Evolutionary conservation across 2,329 filamentous ascomycete genomes (phyloP), one percentile per base, ranked within the genome.

Genomic region (Alternaria brassicicola): DNA sequence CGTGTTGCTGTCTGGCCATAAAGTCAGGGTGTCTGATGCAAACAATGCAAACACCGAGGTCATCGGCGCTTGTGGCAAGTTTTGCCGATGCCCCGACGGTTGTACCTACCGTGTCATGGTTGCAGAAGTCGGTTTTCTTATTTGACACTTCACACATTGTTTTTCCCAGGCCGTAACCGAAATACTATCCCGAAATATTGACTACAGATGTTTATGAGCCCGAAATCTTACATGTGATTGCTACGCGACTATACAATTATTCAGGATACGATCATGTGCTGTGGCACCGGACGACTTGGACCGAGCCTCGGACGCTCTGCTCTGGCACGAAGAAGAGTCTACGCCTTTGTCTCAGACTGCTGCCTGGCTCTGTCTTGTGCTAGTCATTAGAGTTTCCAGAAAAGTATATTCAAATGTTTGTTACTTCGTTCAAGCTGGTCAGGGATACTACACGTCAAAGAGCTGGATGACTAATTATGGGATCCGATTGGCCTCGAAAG

Each of bases 1-100:
- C 50, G 46, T 61, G 60, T 55, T 49, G 63, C 58, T 65, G 65
- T 65, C 62, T 68, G 64, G 64, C 65, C 62, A 64, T 64, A 68
- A 65, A 67, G 65, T 63, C 68, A 57, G 59, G 52, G 57, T 50
- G 62, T 57, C 51, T 41, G 25, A 57, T 67, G 66, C 68, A 70
- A 70, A 70, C 68, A 64, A 28, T 31, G 39, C 65, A 69, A 68
- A 69, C 65, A 68, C 49, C 41, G 39, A 53, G 56, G 54, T 30
- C 39, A 9, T 30, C 54, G 59, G 61, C 19, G 19, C 10, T 17
- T 7, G 36, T n/a, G 31, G 19, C 48, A 55, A 25, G 61, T 63
- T 59, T 48, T n/a, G 25, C 61, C 63, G 59, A 42, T 36, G 17
- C 23, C 10, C 42, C 17, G 35, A 15, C 13, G 5, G 31, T 21